Evolutionary conservation across 1,284 basidiomycete species (phyloP).

Genomic region (Laetiporus sulphureus): DNA sequence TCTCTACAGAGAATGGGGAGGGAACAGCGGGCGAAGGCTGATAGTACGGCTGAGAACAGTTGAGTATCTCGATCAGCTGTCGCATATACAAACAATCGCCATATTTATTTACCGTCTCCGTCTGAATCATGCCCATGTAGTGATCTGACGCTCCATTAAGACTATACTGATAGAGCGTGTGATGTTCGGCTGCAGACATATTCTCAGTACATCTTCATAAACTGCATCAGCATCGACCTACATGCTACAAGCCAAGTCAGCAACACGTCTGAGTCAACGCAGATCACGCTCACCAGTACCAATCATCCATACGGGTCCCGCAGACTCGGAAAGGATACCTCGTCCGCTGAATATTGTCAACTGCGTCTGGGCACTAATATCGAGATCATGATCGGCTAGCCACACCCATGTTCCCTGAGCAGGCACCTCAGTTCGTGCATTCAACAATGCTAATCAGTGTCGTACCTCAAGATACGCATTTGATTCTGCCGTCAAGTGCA

Average conservation of each 20-base stretch:
- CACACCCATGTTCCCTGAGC: constrained; percentile 58
- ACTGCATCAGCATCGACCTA: too few relatives aligned
- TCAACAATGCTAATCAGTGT: too few relatives aligned
- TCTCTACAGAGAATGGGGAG: constrained; percentile 37
- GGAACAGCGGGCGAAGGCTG: constrained; percentile 58
- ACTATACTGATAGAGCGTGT: constrained; percentile 63
- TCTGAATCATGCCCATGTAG: constrained; percentile 69
- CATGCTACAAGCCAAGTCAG: too few relatives aligned
- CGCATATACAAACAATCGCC: not conserved
- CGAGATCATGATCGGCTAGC: constrained; percentile 74
- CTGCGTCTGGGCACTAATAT: constrained; percentile 38
- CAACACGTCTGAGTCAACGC: not conserved
- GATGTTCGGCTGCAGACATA: constrained; percentile 49
- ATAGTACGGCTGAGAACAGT: constrained; percentile 36
- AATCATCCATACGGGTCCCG: constrained; percentile 70
- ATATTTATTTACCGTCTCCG: constrained; percentile 49
- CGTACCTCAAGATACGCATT: constrained; percentile 54
- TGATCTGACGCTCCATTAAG: constrained; percentile 56
- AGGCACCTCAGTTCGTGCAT: too few relatives aligned
- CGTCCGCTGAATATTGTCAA: constrained; percentile 63
- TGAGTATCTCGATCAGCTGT: not conserved
- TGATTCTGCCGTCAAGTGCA: constrained; percentile 54
- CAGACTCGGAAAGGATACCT: constrained; percentile 70
- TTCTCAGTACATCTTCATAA: too few relatives aligned
- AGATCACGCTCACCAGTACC: constrained; percentile 53